Evolutionary conservation across 768 basidiomycete genomes (phyloP).

Genomic region (Mrakia blollopis): DNA sequence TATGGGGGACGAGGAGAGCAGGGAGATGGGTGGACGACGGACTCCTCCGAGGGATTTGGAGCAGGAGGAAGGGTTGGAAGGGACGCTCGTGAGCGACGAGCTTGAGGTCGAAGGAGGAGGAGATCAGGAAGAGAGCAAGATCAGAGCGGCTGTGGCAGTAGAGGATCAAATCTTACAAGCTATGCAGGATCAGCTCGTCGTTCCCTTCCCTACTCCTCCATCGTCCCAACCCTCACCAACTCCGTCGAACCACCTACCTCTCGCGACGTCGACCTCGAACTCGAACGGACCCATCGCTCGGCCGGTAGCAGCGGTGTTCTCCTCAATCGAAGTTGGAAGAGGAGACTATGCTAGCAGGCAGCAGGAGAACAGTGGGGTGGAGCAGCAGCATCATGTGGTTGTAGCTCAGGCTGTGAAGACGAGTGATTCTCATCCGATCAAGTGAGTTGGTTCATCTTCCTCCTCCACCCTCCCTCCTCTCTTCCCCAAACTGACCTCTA

Average conservation of each 20-base stretch:
- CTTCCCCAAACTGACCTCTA: not conserved
- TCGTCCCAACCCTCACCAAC: not conserved
- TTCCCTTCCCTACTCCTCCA: not conserved
- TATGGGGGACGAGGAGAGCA: not conserved
- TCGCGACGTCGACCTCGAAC: not conserved
- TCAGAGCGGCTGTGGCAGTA: not conserved
- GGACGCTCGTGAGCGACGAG: slow-evolving; percentile 14
- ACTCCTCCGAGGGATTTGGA: slow-evolving; percentile 14
- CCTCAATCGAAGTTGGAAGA: slow-evolving; percentile 28
- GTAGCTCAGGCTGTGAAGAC: slow-evolving; percentile 52
- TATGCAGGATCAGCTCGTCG: slow-evolving; percentile 14
- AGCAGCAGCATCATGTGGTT: slow-evolving; percentile 19
- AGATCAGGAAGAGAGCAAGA: not conserved
- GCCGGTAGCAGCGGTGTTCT: slow-evolving; percentile 2
- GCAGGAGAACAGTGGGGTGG: slow-evolving; percentile 36
- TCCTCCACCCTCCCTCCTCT: not conserved
- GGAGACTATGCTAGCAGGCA: not conserved
- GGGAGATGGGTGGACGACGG: not conserved
- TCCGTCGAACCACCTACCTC: not conserved
- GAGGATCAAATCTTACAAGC: slow-evolving; percentile 26
- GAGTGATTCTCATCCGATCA: slow-evolving; percentile 75
- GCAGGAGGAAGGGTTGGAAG: slow-evolving; percentile 32
- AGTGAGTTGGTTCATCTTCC: slow-evolving; percentile 49
- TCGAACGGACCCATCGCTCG: not conserved
- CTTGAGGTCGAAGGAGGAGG: not conserved